Base-by-base conservation (phyloP, 1,139 yeast genomes). In the Protomyces macrosporus region DNA sequence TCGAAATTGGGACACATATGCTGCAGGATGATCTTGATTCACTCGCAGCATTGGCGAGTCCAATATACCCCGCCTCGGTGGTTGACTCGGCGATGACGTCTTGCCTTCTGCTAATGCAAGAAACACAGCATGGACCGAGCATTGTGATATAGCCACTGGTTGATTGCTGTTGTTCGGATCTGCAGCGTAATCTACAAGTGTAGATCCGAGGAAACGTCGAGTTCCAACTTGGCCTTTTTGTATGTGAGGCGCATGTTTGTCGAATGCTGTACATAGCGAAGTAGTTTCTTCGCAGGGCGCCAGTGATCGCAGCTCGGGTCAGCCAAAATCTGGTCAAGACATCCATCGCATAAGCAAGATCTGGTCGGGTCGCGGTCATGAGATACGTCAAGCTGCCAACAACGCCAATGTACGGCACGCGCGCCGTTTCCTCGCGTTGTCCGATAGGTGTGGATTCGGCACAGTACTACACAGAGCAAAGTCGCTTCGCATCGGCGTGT, bases 101-200 rank as follows among this genome's bases (percentile, higher is more conserved):
- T 1, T 3, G 39, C 39, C 12, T 36, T 12, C 39, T 9, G 12
- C 39, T 36, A 12, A 2, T 36, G 3, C 39, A 36, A 12, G 68
- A 62, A 5, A 68, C 58, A 1, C 68, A 61, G 16, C 66, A 65
- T 50, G 69, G 68, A 14, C 66, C 68, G 5, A 65, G 48, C 14
- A 39, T 45, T 1, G 67, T 53, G 34, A 67, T 45, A 50, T 66
- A 69, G 7, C 71, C 70, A 30, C 53, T 39, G 45, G 70, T 66
- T 30, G 68, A 60, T 40, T 64, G 60, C 10, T 10, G 6, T n/a
- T 4, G n/a, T 36, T 57, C 65, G 30, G 5, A 32, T 16, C n/a
- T 37, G 6, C 68, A 7, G 57, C 68, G 48, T 55, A 60, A 12
- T 65, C 56, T 10, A 36, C 39, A 36, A 36, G 12, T 36, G 12